Percentiles rank a stretch among this genome's conserved stretches.
These are phyloP conservation scores for Cryptococcus sp. DNA, from an alignment of 1,284 basidiomycete genomes.

Conservation along the genomic window DNA sequence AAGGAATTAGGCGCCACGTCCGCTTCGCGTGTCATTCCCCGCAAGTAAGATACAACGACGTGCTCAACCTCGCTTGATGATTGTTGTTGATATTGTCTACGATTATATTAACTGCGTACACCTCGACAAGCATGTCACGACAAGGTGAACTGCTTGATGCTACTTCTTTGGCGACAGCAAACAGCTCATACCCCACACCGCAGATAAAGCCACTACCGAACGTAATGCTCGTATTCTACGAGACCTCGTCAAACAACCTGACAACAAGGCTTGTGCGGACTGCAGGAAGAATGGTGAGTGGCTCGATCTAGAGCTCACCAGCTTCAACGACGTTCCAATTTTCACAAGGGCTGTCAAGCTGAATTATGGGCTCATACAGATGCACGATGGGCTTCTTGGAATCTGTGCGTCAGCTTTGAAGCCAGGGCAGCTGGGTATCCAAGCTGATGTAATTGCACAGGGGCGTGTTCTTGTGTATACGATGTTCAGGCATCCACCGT, in stretches of 20 bases:
- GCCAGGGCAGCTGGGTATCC: neutral
- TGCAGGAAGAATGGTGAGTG: conserved; percentile 84
- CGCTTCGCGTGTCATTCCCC: too few relatives aligned
- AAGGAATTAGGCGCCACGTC: neutral
- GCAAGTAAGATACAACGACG: neutral
- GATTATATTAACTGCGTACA: neutral
- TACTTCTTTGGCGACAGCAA: neutral
- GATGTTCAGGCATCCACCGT: conserved; percentile 97
- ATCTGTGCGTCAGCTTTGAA: conserved; percentile 64
- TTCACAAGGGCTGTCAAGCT: conserved; percentile 1
- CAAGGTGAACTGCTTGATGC: conserved; percentile 27
- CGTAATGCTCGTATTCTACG: conserved; percentile 72
- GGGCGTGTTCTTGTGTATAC: conserved; percentile 91
- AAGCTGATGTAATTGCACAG: conserved; percentile 53
- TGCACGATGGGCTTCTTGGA: conserved; percentile 98
- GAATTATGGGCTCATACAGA: conserved; percentile 58
- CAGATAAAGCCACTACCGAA: conserved; percentile 80
- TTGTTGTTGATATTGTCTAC: neutral
- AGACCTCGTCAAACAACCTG: conserved; percentile 80
- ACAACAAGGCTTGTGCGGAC: conserved; percentile 92
- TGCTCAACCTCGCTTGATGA: neutral
- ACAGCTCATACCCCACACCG: neutral
- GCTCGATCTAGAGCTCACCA: too few relatives aligned
- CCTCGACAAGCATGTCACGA: conserved; percentile 31
- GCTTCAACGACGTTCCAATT: too few relatives aligned